Evolutionary conservation across 78 protist species (phyloP).

Genomic region (Creolimax fragrantissima): DNA sequence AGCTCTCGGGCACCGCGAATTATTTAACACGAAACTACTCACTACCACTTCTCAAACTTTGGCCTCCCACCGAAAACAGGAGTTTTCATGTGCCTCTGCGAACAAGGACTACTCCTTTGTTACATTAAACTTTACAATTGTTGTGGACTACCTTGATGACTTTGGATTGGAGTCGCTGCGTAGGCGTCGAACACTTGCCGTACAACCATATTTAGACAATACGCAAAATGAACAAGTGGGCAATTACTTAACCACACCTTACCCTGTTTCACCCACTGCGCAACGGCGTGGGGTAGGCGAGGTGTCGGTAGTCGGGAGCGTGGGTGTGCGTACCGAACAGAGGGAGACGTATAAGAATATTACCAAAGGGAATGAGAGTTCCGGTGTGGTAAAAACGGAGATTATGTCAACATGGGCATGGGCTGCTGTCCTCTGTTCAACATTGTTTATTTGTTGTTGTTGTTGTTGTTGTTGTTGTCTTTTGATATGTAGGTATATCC

Average conservation of each 20-base stretch:
- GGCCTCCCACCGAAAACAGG: too few species aligned
- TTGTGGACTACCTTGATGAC: background rate
- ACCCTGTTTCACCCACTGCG: too few species aligned
- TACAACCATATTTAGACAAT: background rate
- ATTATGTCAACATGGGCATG: background rate
- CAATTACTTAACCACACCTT: background rate
- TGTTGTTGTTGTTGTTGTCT: too few species aligned
- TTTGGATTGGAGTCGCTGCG: background rate
- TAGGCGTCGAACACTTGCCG: background rate
- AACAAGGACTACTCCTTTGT: background rate
- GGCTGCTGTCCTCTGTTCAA: background rate
- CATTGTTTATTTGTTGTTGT: background rate
- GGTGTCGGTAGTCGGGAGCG: background rate
- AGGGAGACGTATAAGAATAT: background rate
- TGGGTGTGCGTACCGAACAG: background rate
- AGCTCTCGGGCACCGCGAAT: too few species aligned
- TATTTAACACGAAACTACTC: too few species aligned
- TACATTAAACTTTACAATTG: background rate
- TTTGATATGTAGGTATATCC: too few species aligned
- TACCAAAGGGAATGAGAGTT: background rate
- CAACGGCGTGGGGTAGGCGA: too few species aligned
- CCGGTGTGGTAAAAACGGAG: background rate
- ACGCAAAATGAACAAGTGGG: background rate
- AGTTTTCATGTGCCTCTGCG: background rate
- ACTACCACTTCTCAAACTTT: too few species aligned